Percentiles rank a stretch among this genome's conserved stretches.
Conservation (phyloP, 2,329 filamentous ascomycete species). For the Cephalotrichum gorgonifer region DNA sequence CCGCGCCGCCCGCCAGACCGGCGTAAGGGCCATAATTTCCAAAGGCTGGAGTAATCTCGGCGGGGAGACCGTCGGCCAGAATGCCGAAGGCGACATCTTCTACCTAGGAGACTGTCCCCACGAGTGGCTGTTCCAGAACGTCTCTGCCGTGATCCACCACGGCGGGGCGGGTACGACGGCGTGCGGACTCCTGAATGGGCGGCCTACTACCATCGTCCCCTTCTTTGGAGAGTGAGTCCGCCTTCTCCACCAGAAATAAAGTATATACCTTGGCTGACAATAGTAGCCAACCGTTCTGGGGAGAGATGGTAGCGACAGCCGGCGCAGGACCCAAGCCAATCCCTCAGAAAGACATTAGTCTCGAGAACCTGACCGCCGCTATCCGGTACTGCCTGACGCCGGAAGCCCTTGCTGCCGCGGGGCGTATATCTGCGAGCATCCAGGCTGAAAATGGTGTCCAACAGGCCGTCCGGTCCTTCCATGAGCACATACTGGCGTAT, state of each 20-base stretch:
- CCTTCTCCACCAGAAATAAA: not conserved
- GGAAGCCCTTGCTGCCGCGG: conserved; percentile 44
- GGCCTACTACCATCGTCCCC: conserved; percentile 72
- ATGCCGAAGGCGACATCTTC: conserved; percentile 54
- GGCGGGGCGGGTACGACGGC: conserved; percentile 83
- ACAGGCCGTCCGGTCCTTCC: conserved; percentile 56
- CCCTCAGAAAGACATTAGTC: conserved; percentile 56
- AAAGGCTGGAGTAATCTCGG: conserved; percentile 85
- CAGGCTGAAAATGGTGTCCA: conserved; percentile 55
- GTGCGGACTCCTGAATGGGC: conserved; percentile 68
- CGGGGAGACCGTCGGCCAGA: conserved; percentile 57
- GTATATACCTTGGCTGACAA: not conserved
- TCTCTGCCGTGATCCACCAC: conserved; percentile 77
- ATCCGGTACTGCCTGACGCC: conserved; percentile 51
- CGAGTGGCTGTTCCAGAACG: conserved; percentile 78
- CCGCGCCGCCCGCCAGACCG: conserved; percentile 54
- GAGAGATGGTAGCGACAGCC: conserved; percentile 61
- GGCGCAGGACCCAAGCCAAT: conserved; percentile 64
- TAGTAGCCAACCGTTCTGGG: conserved; percentile 64
- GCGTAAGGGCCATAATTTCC: conserved; percentile 70
- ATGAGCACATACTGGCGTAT: conserved; percentile 57
- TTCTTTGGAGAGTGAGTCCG: conserved; percentile 62
- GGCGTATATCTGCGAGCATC: conserved; percentile 53
- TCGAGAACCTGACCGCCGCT: conserved; percentile 54
- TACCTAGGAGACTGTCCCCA: conserved; percentile 82